Conservation (phyloP, 2,329 filamentous ascomycete genomes). For the Fusarium sarcochroum region DNA sequence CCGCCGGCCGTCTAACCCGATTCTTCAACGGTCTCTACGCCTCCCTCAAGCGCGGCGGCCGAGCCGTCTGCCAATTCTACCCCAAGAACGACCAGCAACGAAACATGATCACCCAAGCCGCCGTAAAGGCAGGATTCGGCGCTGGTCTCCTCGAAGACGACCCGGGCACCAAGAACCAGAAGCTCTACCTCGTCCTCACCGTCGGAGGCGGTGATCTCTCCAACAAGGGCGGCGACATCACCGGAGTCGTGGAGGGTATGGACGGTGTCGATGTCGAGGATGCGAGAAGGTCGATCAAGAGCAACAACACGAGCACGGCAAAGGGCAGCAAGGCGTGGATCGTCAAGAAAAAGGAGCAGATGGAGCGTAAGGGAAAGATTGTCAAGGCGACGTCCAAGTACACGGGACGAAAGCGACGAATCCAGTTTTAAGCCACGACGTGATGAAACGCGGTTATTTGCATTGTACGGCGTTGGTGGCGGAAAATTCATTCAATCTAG, state of each 20-base stretch:
- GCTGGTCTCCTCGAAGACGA: slow-evolving; percentile 96
- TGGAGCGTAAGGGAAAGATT: slow-evolving; percentile 94
- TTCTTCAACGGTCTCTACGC: slow-evolving; percentile 97
- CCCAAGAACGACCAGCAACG: slow-evolving; percentile 95
- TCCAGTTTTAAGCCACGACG: slow-evolving; percentile 72
- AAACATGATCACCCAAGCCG: slow-evolving; percentile 91
- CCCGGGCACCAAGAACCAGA: slow-evolving; percentile 94
- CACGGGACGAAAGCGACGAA: slow-evolving; percentile 87
- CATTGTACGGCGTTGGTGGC: slow-evolving; percentile 53
- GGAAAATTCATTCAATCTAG: slow-evolving; percentile 34
- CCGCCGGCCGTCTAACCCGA: slow-evolving; percentile 80
- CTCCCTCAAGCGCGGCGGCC: slow-evolving; percentile 83
- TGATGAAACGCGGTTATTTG: slow-evolving; percentile 28
- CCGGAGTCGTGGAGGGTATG: slow-evolving; percentile 89
- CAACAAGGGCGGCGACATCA: slow-evolving; percentile 81
- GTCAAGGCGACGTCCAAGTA: slow-evolving; percentile 95
- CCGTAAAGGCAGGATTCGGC: slow-evolving; percentile 94
- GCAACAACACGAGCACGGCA: slow-evolving; percentile 65
- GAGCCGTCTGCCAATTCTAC: slow-evolving; percentile 97
- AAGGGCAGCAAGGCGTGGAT: slow-evolving; percentile 91
- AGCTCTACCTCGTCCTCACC: slow-evolving; percentile 95
- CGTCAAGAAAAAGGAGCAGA: slow-evolving; percentile 88
- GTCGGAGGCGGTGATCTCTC: slow-evolving; percentile 75
- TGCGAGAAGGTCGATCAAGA: slow-evolving; percentile 66
- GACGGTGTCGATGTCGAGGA: slow-evolving; percentile 88